Conservation (phyloP, 441 rosid species). For the Gossypium davidsonii region DNA sequence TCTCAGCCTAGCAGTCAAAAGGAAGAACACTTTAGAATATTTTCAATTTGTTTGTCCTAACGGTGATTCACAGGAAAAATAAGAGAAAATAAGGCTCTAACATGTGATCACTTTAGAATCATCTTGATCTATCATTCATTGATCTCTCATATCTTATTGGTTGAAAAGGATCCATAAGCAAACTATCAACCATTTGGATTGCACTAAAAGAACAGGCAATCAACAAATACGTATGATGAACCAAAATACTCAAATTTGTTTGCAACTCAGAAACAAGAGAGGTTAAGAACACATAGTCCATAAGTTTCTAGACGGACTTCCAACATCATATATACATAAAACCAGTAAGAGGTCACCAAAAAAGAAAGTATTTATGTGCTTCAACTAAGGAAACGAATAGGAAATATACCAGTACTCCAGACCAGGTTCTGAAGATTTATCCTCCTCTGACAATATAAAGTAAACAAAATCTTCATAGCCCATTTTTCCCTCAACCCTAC, state of each 20-base stretch:
- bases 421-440: conserved; percentile 48
- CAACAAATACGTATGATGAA: background rate
- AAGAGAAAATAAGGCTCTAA: background rate
- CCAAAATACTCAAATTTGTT: background rate
- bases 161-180: background rate
- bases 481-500: conserved; percentile 44
- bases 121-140: background rate
- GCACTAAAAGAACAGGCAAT: background rate
- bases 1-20: background rate
- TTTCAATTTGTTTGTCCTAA: background rate
- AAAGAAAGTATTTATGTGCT: background rate
- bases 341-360: background rate
- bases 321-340: background rate
- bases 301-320: background rate
- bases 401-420: conserved; percentile 42
- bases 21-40: background rate
- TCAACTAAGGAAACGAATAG: background rate
- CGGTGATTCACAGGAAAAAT: background rate
- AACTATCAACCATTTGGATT: background rate
- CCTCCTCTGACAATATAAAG: conserved; percentile 52
- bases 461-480: conserved; percentile 54
- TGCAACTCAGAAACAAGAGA: background rate
- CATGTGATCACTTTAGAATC: background rate
- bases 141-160: background rate
- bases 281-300: background rate